phyloP scores from a whole-genome alignment of 192 early-diverging fungal genomes.

The Podila epicladia region DNA sequence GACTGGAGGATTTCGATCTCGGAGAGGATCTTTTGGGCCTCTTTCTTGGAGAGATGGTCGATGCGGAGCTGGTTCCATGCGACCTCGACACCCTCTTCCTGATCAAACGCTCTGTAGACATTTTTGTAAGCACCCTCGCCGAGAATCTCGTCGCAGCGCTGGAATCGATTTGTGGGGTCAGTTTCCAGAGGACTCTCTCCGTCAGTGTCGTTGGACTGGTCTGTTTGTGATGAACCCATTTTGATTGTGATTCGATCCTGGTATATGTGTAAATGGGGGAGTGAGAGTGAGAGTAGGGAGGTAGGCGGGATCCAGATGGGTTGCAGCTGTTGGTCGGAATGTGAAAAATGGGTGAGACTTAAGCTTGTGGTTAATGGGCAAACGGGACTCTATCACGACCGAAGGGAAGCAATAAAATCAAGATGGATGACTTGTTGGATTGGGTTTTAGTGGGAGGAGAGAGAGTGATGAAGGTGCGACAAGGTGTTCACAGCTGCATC shows the following conservation, averaged over 20 bases:
- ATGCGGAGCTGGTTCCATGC: constrained; percentile 88
- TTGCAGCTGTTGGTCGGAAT: too few relatives aligned
- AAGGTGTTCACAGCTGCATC: too few relatives aligned
- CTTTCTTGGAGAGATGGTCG: constrained; percentile 52
- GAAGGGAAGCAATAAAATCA: too few relatives aligned
- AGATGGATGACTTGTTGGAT: too few relatives aligned
- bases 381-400: too few relatives aligned
- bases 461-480: too few relatives aligned
- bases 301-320: background rate
- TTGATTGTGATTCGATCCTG: background rate
- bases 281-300: background rate
- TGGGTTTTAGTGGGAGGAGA: too few relatives aligned
- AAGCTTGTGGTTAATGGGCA: too few relatives aligned
- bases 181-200: constrained; percentile 55
- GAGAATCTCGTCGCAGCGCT: constrained; percentile 64
- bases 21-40: constrained; percentile 47
- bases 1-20: constrained; percentile 78
- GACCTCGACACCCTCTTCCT: constrained; percentile 87
- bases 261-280: background rate
- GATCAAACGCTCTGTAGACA: constrained; percentile 85
- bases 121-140: constrained; percentile 88
- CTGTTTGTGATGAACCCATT: constrained; percentile 28
- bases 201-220: constrained; percentile 46
- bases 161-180: constrained; percentile 73
- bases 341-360: too few relatives aligned